Percentiles rank a stretch among this genome's conserved stretches.
Evolutionary conservation across 345 rosid species (phyloP).

Genomic region (Xanthoceras sorbifolium): DNA sequence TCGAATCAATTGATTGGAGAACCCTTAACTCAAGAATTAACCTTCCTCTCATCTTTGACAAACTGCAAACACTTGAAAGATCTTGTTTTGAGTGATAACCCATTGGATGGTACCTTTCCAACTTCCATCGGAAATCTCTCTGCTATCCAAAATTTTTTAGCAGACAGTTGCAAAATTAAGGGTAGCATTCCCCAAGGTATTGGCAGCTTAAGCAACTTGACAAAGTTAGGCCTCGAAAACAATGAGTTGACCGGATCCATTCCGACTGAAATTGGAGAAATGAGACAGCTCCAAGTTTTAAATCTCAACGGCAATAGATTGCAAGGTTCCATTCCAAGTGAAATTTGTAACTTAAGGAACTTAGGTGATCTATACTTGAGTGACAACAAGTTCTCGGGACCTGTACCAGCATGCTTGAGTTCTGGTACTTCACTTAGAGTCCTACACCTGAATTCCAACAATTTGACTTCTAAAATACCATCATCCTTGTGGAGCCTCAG

Average conservation of each 20-base stretch:
- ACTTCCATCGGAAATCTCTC: constrained; percentile 12
- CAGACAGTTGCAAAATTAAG: background rate
- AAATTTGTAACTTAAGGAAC: constrained; percentile 2
- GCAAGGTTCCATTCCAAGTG: no score
- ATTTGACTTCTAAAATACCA: constrained; percentile 12
- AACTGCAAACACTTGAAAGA: background rate
- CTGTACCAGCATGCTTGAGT: constrained; percentile 12
- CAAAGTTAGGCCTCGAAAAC: background rate
- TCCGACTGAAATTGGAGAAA: constrained; percentile 18
- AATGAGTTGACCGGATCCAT: constrained; percentile 21
- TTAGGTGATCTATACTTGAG: background rate
- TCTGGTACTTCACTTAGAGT: constrained; percentile 4
- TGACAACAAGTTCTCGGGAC: constrained; percentile 11
- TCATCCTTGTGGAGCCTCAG: constrained; percentile 11
- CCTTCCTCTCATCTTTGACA: constrained; percentile 4
- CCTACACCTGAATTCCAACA: background rate
- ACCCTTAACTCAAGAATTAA: background rate
- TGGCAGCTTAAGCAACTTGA: constrained; percentile 13
- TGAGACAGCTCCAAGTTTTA: constrained; percentile 11
- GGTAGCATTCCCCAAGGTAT: constrained; percentile 23
- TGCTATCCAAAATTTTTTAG: background rate
- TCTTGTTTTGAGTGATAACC: background rate
- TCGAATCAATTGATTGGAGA: background rate
- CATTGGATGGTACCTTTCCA: constrained; percentile 8
- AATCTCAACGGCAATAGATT: background rate